These are phyloP conservation scores for Fusarium tanahbumbuense DNA, from an alignment of 2,329 filamentous ascomycete genomes.

Conservation along the genomic window DNA sequence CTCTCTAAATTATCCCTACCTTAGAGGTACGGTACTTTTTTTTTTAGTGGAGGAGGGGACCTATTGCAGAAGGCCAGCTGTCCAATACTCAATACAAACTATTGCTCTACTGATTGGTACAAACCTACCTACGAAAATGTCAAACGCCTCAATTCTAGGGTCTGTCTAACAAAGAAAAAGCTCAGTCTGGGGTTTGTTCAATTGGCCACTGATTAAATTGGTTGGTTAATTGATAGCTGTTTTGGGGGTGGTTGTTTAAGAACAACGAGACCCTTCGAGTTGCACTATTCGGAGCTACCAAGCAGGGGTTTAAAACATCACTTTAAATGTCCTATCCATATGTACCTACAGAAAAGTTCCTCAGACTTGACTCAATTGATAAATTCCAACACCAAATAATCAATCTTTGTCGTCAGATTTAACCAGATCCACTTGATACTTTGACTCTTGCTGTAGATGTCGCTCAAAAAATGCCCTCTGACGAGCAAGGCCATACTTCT, in stretches of 20 bases:
- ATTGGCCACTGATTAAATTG: background rate
- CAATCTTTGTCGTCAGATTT: background rate
- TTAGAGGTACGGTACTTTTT: constrained; percentile 14
- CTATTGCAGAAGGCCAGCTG: constrained; percentile 41
- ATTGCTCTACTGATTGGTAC: constrained; percentile 14
- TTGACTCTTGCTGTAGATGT: constrained; percentile 15
- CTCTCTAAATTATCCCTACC: constrained; percentile 18
- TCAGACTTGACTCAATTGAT: background rate
- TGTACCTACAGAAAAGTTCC: background rate
- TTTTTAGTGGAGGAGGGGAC: constrained; percentile 28
- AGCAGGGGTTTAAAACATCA: constrained; percentile 12
- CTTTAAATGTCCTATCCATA: background rate
- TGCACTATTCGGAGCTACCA: constrained; percentile 18
- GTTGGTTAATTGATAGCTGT: background rate
- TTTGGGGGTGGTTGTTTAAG: background rate
- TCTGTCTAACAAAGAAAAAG: background rate
- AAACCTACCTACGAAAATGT: constrained; percentile 29
- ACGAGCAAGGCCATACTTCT: constrained; percentile 33
- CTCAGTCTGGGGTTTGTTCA: background rate
- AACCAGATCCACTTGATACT: constrained; percentile 14
- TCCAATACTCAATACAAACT: constrained; percentile 27
- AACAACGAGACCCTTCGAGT: constrained; percentile 22
- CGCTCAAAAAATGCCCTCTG: constrained; percentile 35
- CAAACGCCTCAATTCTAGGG: constrained; percentile 22
- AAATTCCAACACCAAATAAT: background rate